Evolutionary conservation across 2,329 filamentous ascomycete genomes (phyloP), one percentile per base, ranked within the genome.

Genomic region (Aspergillus ruber): DNA sequence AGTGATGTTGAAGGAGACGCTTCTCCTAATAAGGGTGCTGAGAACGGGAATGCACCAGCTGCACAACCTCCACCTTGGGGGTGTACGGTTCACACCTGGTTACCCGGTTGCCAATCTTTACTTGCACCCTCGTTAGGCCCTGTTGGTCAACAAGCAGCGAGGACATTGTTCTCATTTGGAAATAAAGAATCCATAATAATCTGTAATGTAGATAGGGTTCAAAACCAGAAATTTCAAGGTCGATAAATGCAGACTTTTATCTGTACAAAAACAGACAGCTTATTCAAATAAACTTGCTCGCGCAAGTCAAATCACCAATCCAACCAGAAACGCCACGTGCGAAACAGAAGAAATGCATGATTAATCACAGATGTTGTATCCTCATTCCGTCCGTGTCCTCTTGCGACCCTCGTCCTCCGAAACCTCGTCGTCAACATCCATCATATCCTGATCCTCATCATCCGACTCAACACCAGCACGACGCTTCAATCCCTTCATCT

Each of bases 401-500:
- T 69, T 69, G 44, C 58, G 55, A 43, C 59, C 55, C 50, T 66
- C 66, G 36, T 68, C 65, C 45, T 67, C 61, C 44, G 61, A 65
- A 20, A 66, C 45, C 46, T 67, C 66, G 52, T 71, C 68, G 52
- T 71, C 68, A 46, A 68, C 68, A 48, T 75, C 72, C 56, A 74
- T 74, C 49, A 71, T 76, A 44, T 77, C 75, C 38, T 61, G 74
- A 3, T 73, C 75, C 44, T 79, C 81, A 20, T 74, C 75, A 38
- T 77, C 78, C 44, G 73, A 74, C 44, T 78, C 76, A 20, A 81
- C 72, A 53, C 83, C 83, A 46, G 88, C 81, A 55, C 79, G 83
- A 56, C 93, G 80, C 81, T 97, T 98, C 57, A 98, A 71, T 57
- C 90, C 93, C 83, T 98, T 98, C 90, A 98, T 97, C 82, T 98